These are phyloP conservation scores for Coniophora puteana DNA, from an alignment of 1,284 basidiomycete genomes.

Conservation along the genomic window DNA sequence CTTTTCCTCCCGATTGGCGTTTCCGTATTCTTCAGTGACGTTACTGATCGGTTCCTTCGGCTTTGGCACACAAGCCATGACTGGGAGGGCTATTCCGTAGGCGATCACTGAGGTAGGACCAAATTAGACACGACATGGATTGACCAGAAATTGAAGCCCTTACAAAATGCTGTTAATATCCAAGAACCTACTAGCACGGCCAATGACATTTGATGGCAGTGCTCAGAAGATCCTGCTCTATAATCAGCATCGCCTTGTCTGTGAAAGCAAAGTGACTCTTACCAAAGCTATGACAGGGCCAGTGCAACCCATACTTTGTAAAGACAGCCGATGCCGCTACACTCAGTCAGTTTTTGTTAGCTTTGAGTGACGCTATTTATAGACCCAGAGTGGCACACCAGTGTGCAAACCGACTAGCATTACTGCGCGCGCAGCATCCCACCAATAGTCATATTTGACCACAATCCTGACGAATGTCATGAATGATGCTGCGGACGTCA, in stretches of 20 bases:
- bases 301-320: slow-evolving; percentile 27
- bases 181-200: slow-evolving; percentile 34
- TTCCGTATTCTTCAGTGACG: slow-evolving; percentile 1
- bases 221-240: slow-evolving; percentile 25
- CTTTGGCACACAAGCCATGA: slow-evolving; percentile 27
- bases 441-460: slow-evolving; percentile 39
- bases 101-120: slow-evolving; percentile 21
- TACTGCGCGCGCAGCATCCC: slow-evolving; percentile 35
- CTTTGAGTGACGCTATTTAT: background rate
- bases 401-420: slow-evolving; percentile 6
- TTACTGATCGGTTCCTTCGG: background rate
- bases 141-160: slow-evolving; percentile 8
- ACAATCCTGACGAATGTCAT: slow-evolving; percentile 36
- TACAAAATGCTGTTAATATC: slow-evolving; percentile 33
- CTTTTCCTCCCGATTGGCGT: background rate
- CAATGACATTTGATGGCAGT: slow-evolving; percentile 32
- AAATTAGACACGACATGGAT: background rate
- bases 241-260: slow-evolving; percentile 4
- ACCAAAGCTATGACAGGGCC: slow-evolving; percentile 43
- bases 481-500: slow-evolving; percentile 1
- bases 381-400: slow-evolving; percentile 5
- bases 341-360: background rate
- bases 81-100: slow-evolving; percentile 27
- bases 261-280: slow-evolving; percentile 6
- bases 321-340: slow-evolving; percentile 28